These are phyloP conservation scores for Cyclotella kingstonii DNA, from an alignment of 108 stramenopile genomes.

Conservation along the genomic window DNA sequence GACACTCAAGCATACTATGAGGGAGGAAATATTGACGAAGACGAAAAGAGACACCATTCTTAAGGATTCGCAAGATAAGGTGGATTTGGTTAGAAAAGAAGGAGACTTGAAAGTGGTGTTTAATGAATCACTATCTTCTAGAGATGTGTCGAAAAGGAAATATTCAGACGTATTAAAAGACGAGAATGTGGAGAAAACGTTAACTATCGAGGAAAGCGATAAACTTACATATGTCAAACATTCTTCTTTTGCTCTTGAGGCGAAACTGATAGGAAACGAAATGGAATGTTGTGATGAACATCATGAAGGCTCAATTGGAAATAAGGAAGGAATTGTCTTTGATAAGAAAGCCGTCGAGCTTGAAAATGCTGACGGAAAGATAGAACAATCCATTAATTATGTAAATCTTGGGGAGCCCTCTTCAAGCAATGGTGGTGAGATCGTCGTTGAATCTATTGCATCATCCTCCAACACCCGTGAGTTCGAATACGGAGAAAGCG, in stretches of 20 bases:
- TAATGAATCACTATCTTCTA: neutral
- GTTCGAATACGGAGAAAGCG: neutral
- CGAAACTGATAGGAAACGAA: neutral
- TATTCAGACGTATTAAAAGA: neutral
- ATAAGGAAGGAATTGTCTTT: neutral
- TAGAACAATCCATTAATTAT: no score
- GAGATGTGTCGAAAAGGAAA: neutral
- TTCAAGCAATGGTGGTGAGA: neutral
- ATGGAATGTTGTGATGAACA: neutral
- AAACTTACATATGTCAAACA: conserved; percentile 6
- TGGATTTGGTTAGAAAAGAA: conserved; percentile 5
- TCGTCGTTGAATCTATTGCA: neutral
- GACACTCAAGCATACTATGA: no score
- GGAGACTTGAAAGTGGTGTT: neutral
- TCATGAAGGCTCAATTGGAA: neutral
- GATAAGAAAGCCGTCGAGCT: neutral
- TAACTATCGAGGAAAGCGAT: neutral
- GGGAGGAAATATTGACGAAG: no score
- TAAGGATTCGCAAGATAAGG: no score
- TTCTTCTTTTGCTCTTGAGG: neutral
- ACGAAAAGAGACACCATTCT: no score
- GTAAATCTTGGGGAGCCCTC: no score
- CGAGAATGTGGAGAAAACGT: neutral
- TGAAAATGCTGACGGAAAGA: no score
- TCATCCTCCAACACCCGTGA: neutral